These are phyloP conservation scores for Talaromyces sp. DNA, from an alignment of 2,329 filamentous ascomycete genomes.

Conservation along the genomic window DNA sequence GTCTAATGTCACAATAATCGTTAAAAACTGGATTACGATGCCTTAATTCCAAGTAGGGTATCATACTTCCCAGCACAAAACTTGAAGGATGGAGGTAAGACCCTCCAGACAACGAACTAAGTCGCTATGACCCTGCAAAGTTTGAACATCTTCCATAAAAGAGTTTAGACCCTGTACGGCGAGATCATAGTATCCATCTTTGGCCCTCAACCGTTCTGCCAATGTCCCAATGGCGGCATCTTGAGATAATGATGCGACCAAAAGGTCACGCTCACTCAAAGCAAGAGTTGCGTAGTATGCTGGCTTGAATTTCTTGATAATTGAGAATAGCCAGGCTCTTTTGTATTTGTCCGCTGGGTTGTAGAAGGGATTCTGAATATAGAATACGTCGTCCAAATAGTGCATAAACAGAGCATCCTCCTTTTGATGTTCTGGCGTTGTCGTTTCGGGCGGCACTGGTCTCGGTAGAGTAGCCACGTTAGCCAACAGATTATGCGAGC, in stretches of 20 bases:
- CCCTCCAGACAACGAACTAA: background rate
- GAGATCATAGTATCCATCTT: background rate
- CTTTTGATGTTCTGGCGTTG: background rate
- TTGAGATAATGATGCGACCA: background rate
- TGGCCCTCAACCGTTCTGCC: background rate
- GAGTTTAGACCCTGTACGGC: background rate
- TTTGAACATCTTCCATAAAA: background rate
- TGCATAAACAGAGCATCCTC: conserved; percentile 3
- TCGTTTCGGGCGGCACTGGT: background rate
- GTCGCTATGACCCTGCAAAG: background rate
- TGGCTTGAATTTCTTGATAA: background rate
- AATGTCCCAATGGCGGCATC: background rate
- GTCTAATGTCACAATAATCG: background rate
- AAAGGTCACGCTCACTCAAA: background rate
- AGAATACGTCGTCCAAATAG: background rate
- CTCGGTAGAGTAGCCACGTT: too few species aligned
- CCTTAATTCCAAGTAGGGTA: background rate
- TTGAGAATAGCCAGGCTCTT: background rate
- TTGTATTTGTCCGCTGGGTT: background rate
- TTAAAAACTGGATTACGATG: background rate
- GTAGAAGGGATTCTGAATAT: background rate
- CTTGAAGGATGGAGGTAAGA: background rate
- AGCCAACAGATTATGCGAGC: too few species aligned
- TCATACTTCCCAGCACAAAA: conserved; percentile 2
- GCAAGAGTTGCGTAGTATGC: conserved; percentile 1